Evolutionary conservation across 129 eudicot species (phyloP).

Genomic region (Ambrosia trifida): DNA sequence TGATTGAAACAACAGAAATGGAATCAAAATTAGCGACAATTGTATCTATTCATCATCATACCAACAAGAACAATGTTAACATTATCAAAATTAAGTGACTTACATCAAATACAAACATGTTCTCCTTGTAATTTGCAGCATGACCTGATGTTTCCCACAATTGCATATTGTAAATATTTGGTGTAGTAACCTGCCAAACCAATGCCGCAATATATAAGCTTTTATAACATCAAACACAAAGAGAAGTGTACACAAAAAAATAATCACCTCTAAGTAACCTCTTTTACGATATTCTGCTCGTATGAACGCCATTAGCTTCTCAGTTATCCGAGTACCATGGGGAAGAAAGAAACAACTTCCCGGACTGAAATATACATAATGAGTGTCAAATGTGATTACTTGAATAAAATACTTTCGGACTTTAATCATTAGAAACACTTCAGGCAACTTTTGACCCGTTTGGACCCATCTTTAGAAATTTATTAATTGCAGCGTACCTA

Average conservation of each 20-base stretch:
- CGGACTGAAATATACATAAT: constrained; percentile 55
- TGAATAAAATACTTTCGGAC: neutral
- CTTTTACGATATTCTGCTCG: constrained; percentile 64
- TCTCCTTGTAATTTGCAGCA: constrained; percentile 91
- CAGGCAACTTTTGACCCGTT: neutral
- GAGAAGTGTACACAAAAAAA: neutral
- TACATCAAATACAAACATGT: constrained; percentile 91
- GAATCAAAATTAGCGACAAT: no score
- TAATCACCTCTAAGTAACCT: constrained; percentile 76
- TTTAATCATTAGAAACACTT: neutral
- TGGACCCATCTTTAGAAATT: neutral
- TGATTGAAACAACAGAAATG: no score
- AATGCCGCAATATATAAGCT: constrained; percentile 24
- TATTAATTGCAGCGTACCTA: neutral
- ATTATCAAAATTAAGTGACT: constrained; percentile 16
- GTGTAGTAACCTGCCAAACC: constrained; percentile 61
- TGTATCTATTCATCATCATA: no score
- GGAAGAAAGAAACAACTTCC: constrained; percentile 96
- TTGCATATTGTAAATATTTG: constrained; percentile 92
- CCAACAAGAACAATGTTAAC: neutral
- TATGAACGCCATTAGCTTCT: constrained; percentile 65
- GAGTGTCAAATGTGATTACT: neutral
- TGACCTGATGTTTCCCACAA: constrained; percentile 98
- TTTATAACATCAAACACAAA: neutral
- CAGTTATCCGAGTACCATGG: constrained; percentile 77